Percentiles rank a stretch among this genome's conserved stretches.
Conservation (phyloP, 2,329 filamentous ascomycete species). For the Colletotrichum tofieldiae region DNA sequence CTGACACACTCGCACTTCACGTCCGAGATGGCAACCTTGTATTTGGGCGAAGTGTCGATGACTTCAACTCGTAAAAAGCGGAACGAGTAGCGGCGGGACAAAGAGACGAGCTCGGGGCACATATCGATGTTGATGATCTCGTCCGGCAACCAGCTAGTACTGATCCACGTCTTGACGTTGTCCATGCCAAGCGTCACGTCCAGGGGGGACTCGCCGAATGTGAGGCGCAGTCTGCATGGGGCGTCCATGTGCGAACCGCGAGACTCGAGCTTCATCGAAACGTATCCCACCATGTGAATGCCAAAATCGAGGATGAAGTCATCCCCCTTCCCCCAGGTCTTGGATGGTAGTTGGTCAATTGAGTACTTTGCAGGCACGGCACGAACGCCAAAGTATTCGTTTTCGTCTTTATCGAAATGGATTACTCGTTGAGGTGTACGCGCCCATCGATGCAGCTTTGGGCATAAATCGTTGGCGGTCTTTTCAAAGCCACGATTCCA, state of each 20-base stretch:
- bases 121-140: slow-evolving; percentile 54
- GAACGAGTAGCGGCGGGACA: slow-evolving; percentile 53
- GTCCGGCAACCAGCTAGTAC: slow-evolving; percentile 56
- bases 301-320: slow-evolving; percentile 54
- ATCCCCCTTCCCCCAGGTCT: slow-evolving; percentile 48
- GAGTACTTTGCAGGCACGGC: slow-evolving; percentile 37
- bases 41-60: slow-evolving; percentile 54
- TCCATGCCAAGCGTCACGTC: slow-evolving; percentile 55
- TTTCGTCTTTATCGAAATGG: slow-evolving; percentile 44
- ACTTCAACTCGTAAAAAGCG: slow-evolving; percentile 53
- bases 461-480: slow-evolving; percentile 33
- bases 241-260: slow-evolving; percentile 54
- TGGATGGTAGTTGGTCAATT: slow-evolving; percentile 41
- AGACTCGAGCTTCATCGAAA: slow-evolving; percentile 49
- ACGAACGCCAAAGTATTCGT: slow-evolving; percentile 46
- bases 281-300: slow-evolving; percentile 52
- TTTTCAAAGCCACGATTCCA: slow-evolving; percentile 36
- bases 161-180: slow-evolving; percentile 55
- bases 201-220: slow-evolving; percentile 55
- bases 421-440: slow-evolving; percentile 44
- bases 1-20: slow-evolving; percentile 50
- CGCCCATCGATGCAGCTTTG: slow-evolving; percentile 41
- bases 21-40: slow-evolving; percentile 51
- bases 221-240: slow-evolving; percentile 52
- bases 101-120: slow-evolving; percentile 49